Conservation (phyloP, 495 filamentous ascomycete species). For the Penicillium angulare region DNA sequence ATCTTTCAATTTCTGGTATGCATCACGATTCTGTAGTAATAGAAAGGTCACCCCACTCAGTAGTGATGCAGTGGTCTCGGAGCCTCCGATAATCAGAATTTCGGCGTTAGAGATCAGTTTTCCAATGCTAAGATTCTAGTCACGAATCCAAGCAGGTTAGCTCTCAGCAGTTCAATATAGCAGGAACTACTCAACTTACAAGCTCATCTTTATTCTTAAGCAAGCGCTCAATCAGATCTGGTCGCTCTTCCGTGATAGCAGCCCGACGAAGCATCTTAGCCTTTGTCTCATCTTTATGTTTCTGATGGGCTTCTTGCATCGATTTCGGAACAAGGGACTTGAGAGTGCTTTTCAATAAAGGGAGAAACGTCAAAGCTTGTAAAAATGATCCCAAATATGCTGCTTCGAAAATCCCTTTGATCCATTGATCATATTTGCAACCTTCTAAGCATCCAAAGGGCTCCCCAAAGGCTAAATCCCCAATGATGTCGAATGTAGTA, state of each 20-base stretch:
- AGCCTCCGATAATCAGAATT: constrained; percentile 51
- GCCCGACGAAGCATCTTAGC: constrained; percentile 44
- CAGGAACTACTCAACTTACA: constrained; percentile 19
- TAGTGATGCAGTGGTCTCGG: constrained; percentile 60
- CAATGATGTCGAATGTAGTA: constrained; percentile 61
- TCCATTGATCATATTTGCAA: constrained; percentile 53
- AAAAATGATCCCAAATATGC: constrained; percentile 27
- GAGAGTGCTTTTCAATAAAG: constrained; percentile 20
- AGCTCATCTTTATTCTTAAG: constrained; percentile 46
- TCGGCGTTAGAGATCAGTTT: constrained; percentile 29
- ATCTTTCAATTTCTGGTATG: constrained; percentile 38
- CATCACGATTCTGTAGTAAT: constrained; percentile 43
- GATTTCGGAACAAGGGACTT: constrained; percentile 16
- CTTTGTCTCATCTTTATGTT: constrained; percentile 33
- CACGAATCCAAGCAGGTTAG: not conserved
- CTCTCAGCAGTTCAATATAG: not conserved
- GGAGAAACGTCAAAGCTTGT: constrained; percentile 34
- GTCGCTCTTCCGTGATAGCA: constrained; percentile 33
- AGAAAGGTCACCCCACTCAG: constrained; percentile 54
- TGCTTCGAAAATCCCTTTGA: constrained; percentile 45
- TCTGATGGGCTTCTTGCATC: constrained; percentile 27
- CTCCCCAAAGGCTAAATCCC: constrained; percentile 59
- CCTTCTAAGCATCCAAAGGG: constrained; percentile 53
- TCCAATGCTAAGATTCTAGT: not conserved
- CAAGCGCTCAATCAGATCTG: constrained; percentile 51